Conservation (phyloP, 1,284 basidiomycete genomes). For the Puccinia coronata region DNA sequence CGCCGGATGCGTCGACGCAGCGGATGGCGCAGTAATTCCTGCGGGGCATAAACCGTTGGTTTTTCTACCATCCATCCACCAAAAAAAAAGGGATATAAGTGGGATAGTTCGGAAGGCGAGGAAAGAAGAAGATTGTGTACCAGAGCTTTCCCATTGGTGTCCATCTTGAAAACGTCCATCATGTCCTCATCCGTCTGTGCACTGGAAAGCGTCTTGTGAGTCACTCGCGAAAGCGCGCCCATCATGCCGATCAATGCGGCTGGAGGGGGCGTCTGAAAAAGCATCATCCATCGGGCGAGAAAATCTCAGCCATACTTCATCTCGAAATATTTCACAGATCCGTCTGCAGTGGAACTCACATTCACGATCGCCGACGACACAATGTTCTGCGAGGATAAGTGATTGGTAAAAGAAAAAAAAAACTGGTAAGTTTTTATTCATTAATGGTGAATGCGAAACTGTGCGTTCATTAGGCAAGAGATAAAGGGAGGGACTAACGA, state of each 20-base stretch:
- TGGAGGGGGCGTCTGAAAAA: slow-evolving; percentile 43
- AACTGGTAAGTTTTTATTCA: neutral
- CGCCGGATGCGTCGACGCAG: slow-evolving; percentile 67
- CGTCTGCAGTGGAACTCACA: slow-evolving; percentile 4
- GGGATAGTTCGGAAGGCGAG: neutral
- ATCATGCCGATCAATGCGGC: slow-evolving; percentile 42
- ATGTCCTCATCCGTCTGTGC: slow-evolving; percentile 41
- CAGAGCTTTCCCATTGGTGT: slow-evolving; percentile 33
- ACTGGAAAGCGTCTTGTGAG: slow-evolving; percentile 32
- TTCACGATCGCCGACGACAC: slow-evolving; percentile 48
- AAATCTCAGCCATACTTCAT: too few species aligned
- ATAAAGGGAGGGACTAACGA: slow-evolving; percentile 14
- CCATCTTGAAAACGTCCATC: slow-evolving; percentile 34
- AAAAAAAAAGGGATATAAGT: neutral
- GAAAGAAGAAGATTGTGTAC: neutral
- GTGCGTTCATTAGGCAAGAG: neutral
- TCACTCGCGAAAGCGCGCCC: slow-evolving; percentile 28
- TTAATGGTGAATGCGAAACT: too few species aligned
- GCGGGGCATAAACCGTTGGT: slow-evolving; percentile 69
- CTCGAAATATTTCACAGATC: too few species aligned
- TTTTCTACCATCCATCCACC: slow-evolving; percentile 30
- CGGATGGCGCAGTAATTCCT: slow-evolving; percentile 86
- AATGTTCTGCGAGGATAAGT: slow-evolving; percentile 29
- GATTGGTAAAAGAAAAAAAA: too few species aligned
- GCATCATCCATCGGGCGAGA: neutral